A percentile compares a stretch with the other conserved stretches of the same genome.
phyloP scores from a whole-genome alignment of 1,139 yeast genomes.

The Meyerozyma carpophila region DNA sequence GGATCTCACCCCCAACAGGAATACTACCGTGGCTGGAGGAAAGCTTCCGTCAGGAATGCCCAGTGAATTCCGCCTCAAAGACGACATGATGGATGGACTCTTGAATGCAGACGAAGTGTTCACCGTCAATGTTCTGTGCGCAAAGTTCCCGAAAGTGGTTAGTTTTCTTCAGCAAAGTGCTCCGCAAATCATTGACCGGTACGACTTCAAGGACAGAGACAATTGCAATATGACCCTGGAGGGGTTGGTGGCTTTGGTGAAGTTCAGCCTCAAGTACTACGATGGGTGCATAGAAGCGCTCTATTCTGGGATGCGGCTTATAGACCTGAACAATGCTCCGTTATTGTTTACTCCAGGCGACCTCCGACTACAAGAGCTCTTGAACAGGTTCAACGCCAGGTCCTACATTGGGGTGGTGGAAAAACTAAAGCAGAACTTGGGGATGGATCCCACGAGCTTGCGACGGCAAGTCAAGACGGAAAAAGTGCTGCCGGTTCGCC shows the following conservation, averaged over 20 bases:
- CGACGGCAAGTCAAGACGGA: background rate
- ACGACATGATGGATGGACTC: background rate
- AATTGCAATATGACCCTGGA: background rate
- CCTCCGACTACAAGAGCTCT: background rate
- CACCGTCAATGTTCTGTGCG: background rate
- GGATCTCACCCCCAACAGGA: background rate
- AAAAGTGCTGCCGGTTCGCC: background rate
- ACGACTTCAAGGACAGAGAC: background rate
- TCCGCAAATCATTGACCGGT: background rate
- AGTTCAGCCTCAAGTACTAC: background rate
- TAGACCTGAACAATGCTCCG: background rate
- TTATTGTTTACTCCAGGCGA: background rate
- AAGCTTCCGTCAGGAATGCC: background rate
- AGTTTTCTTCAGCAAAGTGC: background rate
- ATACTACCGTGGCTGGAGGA: background rate
- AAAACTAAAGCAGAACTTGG: background rate
- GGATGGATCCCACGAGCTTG: background rate
- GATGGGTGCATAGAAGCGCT: background rate
- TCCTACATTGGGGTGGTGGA: background rate
- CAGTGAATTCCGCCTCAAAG: background rate
- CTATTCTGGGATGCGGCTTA: background rate
- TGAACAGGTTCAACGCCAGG: background rate
- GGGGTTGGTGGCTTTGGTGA: background rate
- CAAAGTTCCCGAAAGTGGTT: background rate
- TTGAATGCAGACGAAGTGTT: background rate